phyloP scores from a whole-genome alignment of 1,284 basidiomycete genomes.

The Abortiporus biennis region DNA sequence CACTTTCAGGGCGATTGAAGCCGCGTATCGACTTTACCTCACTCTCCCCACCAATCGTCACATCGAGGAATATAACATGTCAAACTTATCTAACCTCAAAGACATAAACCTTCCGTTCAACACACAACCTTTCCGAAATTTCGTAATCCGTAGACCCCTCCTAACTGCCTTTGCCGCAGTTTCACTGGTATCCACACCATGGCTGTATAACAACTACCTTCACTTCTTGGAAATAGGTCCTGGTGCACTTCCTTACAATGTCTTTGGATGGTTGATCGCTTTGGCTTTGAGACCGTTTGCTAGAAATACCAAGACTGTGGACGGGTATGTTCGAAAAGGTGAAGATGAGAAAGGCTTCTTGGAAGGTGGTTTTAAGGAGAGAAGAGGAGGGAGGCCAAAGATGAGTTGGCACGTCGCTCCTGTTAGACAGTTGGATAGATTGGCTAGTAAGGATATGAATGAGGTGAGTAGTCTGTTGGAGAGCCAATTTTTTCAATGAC shows the following conservation, averaged over 20 bases:
- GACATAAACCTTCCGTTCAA: too few species aligned
- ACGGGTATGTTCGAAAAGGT: conserved; percentile 16
- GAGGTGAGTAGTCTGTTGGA: conserved; percentile 9
- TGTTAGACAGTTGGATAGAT: conserved; percentile 18
- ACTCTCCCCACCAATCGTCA: too few species aligned
- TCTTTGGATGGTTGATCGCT: conserved; percentile 18
- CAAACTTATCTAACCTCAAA: too few species aligned
- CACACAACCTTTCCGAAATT: too few species aligned
- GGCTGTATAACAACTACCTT: conserved; percentile 14
- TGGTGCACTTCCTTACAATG: conserved; percentile 19
- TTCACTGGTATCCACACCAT: conserved; percentile 3
- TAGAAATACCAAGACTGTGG: conserved; percentile 17
- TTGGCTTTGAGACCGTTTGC: conserved; percentile 15
- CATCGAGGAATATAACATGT: too few species aligned
- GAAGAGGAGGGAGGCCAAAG: conserved; percentile 13
- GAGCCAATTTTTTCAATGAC: not conserved
- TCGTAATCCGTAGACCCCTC: too few species aligned
- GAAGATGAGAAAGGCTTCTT: conserved; percentile 15
- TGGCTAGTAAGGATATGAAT: conserved; percentile 10
- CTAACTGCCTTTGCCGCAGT: conserved; percentile 1
- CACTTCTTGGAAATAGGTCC: conserved; percentile 16
- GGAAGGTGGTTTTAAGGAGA: conserved; percentile 10
- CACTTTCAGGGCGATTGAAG: too few species aligned
- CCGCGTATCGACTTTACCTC: too few species aligned
- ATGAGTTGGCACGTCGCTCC: conserved; percentile 20